Evolutionary conservation across 768 basidiomycete genomes (phyloP).

Genomic region (Lenzites betulinus): DNA sequence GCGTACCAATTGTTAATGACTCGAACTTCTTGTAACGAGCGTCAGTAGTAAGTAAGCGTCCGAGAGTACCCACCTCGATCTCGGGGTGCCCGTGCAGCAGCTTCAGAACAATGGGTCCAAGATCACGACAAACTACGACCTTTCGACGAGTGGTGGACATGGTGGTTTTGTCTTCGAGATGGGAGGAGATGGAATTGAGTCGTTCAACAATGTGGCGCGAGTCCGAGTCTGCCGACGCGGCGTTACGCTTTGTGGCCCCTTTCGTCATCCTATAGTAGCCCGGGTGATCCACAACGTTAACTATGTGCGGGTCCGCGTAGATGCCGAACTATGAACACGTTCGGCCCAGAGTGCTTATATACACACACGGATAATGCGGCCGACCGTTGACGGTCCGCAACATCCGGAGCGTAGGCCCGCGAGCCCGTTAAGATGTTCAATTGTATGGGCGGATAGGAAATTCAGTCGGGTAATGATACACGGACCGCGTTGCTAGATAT

Average conservation of each 20-base stretch:
- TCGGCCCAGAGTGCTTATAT: no score
- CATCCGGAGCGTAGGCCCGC: no score
- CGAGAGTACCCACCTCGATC: conserved; percentile 49
- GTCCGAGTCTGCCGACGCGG: no score
- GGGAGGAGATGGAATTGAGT: conserved; percentile 4
- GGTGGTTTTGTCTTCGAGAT: not conserved
- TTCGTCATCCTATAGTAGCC: no score
- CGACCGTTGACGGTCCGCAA: no score
- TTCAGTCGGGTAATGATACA: not conserved
- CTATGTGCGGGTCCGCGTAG: no score
- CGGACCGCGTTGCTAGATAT: no score
- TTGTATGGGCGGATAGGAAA: not conserved
- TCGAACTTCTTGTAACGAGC: no score
- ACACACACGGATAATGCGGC: no score
- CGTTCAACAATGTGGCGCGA: not conserved
- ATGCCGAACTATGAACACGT: no score
- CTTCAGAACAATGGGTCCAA: conserved; percentile 67
- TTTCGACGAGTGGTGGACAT: conserved; percentile 32
- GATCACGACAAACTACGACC: conserved; percentile 59
- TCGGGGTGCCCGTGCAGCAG: conserved; percentile 50
- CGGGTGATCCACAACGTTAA: no score
- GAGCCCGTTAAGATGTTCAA: no score
- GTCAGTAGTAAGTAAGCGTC: not conserved
- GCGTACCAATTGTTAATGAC: not conserved
- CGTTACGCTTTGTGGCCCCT: not conserved